These are phyloP conservation scores for Corniculantispora saksenae DNA, from an alignment of 2,329 filamentous ascomycete species.

Conservation along the genomic window DNA sequence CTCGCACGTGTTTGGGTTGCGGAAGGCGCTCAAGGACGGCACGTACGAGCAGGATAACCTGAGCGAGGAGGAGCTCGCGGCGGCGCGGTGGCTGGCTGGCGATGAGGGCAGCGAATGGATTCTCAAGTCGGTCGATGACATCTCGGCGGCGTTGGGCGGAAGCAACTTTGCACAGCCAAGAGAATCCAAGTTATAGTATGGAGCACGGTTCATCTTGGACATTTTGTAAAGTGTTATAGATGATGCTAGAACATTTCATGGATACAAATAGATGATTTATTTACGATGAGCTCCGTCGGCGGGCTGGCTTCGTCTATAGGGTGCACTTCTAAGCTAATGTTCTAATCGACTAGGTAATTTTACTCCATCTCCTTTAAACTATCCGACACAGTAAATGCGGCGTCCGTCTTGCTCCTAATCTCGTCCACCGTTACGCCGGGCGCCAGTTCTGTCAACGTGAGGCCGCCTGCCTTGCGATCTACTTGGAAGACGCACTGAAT, in stretches of 20 bases:
- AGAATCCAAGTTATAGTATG: conserved; percentile 28
- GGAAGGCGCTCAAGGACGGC: conserved; percentile 74
- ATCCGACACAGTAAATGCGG: conserved; percentile 63
- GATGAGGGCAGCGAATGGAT: conserved; percentile 52
- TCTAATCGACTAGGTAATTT: not conserved
- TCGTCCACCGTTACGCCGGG: conserved; percentile 69
- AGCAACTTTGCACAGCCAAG: conserved; percentile 38
- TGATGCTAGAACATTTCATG: not conserved
- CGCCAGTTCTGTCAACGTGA: conserved; percentile 71
- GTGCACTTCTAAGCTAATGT: not conserved
- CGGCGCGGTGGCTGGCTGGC: conserved; percentile 41
- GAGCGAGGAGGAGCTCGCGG: conserved; percentile 35
- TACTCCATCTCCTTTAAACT: conserved; percentile 52
- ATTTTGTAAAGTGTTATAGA: not conserved
- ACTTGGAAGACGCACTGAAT: conserved; percentile 68
- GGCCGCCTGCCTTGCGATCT: conserved; percentile 58
- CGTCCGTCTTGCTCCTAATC: conserved; percentile 69
- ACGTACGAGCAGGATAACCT: conserved; percentile 42
- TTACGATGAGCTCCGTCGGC: not conserved
- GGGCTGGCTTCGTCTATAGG: not conserved
- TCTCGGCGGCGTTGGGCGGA: conserved; percentile 47
- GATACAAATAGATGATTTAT: not conserved
- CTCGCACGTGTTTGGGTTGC: conserved; percentile 79
- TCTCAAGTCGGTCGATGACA: conserved; percentile 44
- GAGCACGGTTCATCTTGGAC: not conserved